phyloP scores from a whole-genome alignment of 2,329 filamentous ascomycete genomes.

The Diaporthe humulicola region DNA sequence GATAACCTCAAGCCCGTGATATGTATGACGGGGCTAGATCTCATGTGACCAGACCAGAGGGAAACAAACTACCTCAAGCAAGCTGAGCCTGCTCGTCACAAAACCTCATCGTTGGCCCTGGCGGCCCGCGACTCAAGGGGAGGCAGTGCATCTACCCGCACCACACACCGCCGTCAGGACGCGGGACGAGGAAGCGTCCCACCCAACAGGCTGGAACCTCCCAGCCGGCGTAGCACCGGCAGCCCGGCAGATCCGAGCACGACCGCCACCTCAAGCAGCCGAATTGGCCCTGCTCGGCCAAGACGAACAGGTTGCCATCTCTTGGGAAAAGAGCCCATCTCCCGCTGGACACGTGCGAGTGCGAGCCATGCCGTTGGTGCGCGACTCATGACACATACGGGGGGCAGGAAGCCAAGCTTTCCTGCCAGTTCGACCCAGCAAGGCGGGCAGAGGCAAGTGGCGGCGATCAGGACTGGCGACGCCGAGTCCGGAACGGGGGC shows the following conservation, averaged over 20 bases:
- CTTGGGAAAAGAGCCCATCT: not conserved
- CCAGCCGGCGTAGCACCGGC: not conserved
- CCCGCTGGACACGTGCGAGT: not conserved
- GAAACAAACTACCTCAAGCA: not conserved
- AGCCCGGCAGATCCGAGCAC: not conserved
- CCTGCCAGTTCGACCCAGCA: not conserved
- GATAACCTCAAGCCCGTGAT: not conserved
- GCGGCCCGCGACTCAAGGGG: not conserved
- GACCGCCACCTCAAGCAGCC: not conserved
- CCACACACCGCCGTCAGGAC: not conserved
- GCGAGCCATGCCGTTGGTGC: not conserved
- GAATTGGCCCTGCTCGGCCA: not conserved
- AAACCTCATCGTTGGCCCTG: not conserved
- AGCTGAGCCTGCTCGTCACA: not conserved
- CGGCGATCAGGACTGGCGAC: slow-evolving; percentile 19
- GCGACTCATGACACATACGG: not conserved
- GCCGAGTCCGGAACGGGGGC: slow-evolving; percentile 17
- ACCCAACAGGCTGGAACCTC: not conserved
- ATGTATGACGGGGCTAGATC: not conserved
- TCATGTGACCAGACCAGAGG: not conserved
- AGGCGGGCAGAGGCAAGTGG: not conserved
- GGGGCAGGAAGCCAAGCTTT: slow-evolving; percentile 7
- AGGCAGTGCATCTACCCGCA: slow-evolving; percentile 17
- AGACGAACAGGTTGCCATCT: not conserved
- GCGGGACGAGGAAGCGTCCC: not conserved